Percentiles rank a stretch among this genome's conserved stretches.
These are phyloP conservation scores for Cercophora newfieldiana DNA, from an alignment of 495 filamentous ascomycete species.

Conservation along the genomic window DNA sequence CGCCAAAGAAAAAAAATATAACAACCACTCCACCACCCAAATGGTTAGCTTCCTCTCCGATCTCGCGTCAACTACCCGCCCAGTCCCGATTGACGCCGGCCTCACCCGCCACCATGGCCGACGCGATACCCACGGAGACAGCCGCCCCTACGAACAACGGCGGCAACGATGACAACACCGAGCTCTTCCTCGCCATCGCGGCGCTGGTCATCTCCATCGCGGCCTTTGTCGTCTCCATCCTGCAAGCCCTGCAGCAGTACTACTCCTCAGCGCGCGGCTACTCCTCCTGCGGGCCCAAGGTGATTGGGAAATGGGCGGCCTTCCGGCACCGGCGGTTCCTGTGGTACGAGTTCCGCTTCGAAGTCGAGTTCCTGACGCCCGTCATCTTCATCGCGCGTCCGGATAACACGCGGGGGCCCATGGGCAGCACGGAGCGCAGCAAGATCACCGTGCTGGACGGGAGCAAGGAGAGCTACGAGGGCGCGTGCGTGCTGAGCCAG, in stretches of 20 bases:
- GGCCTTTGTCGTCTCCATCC: conserved; percentile 24
- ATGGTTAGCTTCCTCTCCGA: not conserved
- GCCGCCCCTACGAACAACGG: not conserved
- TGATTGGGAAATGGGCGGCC: conserved; percentile 41
- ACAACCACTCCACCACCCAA: not conserved
- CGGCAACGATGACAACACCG: conserved; percentile 1
- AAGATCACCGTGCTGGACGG: conserved; percentile 33
- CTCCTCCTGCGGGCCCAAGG: conserved; percentile 13
- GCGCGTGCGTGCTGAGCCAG: conserved; percentile 23
- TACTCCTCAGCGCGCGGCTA: conserved; percentile 15
- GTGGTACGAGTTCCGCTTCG: conserved; percentile 39
- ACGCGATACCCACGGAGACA: not conserved
- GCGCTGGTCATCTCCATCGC: conserved; percentile 27
- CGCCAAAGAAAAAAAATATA: too few species aligned
- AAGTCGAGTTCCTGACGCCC: conserved; percentile 46
- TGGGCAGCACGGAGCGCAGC: conserved; percentile 20
- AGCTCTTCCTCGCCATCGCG: conserved; percentile 20
- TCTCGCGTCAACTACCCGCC: not conserved
- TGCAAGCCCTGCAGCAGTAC: conserved; percentile 19
- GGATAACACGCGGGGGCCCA: conserved; percentile 37
- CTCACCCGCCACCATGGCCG: not conserved
- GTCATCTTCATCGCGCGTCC: conserved; percentile 41
- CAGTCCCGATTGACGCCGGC: not conserved
- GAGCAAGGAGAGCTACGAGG: conserved; percentile 32
- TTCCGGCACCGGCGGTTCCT: conserved; percentile 35